Percentiles rank a stretch among this genome's conserved stretches.
Evolutionary conservation across 169 alveolate genomes (phyloP).

Genomic region (Babesia sp.): DNA sequence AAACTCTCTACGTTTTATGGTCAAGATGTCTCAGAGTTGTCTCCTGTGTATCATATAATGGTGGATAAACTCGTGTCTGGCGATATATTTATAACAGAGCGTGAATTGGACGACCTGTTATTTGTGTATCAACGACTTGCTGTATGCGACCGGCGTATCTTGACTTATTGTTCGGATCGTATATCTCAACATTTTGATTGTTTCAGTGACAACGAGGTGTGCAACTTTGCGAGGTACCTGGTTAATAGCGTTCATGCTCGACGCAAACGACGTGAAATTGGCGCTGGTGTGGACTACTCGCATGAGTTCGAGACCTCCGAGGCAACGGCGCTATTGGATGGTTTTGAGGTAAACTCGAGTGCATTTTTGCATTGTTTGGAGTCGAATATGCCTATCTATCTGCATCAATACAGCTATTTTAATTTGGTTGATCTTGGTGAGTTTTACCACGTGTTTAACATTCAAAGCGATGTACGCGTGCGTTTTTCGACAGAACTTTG

Average conservation of each 20-base stretch:
- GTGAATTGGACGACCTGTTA: slow-evolving; percentile 39
- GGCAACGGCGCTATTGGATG: slow-evolving; percentile 18
- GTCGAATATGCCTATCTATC: slow-evolving; percentile 21
- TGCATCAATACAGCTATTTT: slow-evolving; percentile 58
- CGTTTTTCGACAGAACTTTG: slow-evolving; percentile 66
- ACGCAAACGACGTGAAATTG: neutral
- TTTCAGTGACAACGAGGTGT: slow-evolving; percentile 48
- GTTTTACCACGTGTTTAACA: slow-evolving; percentile 46
- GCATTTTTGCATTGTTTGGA: slow-evolving; percentile 34
- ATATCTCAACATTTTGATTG: slow-evolving; percentile 22
- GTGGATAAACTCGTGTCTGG: slow-evolving; percentile 19
- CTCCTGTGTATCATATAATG: slow-evolving; percentile 33
- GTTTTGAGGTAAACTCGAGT: slow-evolving; percentile 31
- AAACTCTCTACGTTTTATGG: slow-evolving; percentile 58
- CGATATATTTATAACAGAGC: slow-evolving; percentile 18
- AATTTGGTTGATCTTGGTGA: slow-evolving; percentile 64
- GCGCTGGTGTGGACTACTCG: slow-evolving; percentile 39
- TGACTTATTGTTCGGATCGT: slow-evolving; percentile 26
- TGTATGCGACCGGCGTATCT: slow-evolving; percentile 39
- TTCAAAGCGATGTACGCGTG: slow-evolving; percentile 22
- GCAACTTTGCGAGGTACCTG: slow-evolving; percentile 60
- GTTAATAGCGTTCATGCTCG: slow-evolving; percentile 26
- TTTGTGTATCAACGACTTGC: slow-evolving; percentile 36
- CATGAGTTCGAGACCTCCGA: neutral
- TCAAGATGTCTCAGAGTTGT: slow-evolving; percentile 22